These are phyloP conservation scores for Pythium insidiosum DNA, from an alignment of 352 stramenopile species.

Conservation along the genomic window DNA sequence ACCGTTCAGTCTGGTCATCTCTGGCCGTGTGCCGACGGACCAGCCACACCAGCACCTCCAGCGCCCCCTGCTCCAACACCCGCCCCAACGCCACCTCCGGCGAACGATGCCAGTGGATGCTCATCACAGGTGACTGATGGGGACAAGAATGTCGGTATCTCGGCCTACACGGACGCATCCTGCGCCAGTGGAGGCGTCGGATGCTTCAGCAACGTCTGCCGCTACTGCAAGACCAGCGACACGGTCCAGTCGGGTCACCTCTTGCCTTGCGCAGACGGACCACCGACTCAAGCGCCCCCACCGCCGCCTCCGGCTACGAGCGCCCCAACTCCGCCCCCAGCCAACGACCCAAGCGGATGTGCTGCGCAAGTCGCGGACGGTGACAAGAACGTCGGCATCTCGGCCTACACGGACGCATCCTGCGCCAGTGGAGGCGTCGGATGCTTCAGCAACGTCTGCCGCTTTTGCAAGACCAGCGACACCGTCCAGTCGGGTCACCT, in stretches of 20 bases:
- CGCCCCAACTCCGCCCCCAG: neutral
- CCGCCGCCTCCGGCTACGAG: neutral
- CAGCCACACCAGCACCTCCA: neutral
- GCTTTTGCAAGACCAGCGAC: slow-evolving; percentile 21
- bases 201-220: slow-evolving; percentile 11
- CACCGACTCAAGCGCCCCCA: neutral
- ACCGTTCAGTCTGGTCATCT: neutral
- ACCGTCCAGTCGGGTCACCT: slow-evolving; percentile 8
- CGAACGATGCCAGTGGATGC: slow-evolving; percentile 5
- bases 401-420: neutral
- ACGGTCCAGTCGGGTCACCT: slow-evolving; percentile 2
- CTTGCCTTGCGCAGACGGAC: neutral
- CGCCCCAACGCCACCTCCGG: neutral
- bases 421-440: slow-evolving; percentile 7
- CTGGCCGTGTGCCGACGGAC: neutral
- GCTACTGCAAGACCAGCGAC: slow-evolving; percentile 13
- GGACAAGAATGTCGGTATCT: slow-evolving; percentile 7
- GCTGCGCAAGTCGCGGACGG: neutral
- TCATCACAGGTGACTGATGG: neutral
- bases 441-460: slow-evolving; percentile 16
- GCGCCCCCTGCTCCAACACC: neutral
- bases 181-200: slow-evolving; percentile 12
- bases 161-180: neutral
- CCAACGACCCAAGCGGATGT: neutral
- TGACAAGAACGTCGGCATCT: neutral